Base-by-base conservation (phyloP, 1,284 basidiomycete species). In the Fomitopsis betulina region DNA sequence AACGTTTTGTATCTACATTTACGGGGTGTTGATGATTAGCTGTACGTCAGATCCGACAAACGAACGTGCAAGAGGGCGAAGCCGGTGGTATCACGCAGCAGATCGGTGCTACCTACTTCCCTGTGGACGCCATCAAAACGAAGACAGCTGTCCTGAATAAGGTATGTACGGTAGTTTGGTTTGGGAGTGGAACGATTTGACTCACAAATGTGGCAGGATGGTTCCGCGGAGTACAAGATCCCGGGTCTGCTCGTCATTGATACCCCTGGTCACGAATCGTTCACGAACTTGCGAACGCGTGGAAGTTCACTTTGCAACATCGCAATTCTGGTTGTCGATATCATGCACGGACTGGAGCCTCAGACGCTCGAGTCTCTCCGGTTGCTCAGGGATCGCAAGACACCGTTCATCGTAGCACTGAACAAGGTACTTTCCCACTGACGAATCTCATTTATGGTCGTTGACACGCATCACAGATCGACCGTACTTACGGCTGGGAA, bases 71-170 rank as follows among this genome's bases (percentile, higher is more conserved):
- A 79, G 96, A 98, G 73, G 97, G 97, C 60, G 97, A 99, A 83
- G 97, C 97, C 1, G 97, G 97, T 71, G 97, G 97, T 80, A 99
- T 99, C 73, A 99, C 97, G 0, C 97, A 99, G 76, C 97, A 99
- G 73, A 99, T 99, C 66, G 97, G 97, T 81, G 97, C 97, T n/a
- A 99, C 97, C 0, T 99, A 97, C 81, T 99, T 99, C 87, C 97
- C 97, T 51, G 89, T 91, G 53, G 92, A 96, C n/a, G 94, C 95
- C 7, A 97, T 99, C 72, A 86, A 90, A 75, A 84, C 85, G 57
- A 99, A 99, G 82, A 98, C 96, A 1, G 79, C 80, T 19, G 94
- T 97, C 19, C 78, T 99, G 75, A 96, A 98, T 76, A 90, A 85
- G 75, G 91, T 87, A 62, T 55, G 73, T 71, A 57, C 49, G 60